Percentiles rank a stretch among this genome's conserved stretches.
phyloP scores from a whole-genome alignment of 176 grass and related monocot species.

The Cymbopogon citratus region DNA sequence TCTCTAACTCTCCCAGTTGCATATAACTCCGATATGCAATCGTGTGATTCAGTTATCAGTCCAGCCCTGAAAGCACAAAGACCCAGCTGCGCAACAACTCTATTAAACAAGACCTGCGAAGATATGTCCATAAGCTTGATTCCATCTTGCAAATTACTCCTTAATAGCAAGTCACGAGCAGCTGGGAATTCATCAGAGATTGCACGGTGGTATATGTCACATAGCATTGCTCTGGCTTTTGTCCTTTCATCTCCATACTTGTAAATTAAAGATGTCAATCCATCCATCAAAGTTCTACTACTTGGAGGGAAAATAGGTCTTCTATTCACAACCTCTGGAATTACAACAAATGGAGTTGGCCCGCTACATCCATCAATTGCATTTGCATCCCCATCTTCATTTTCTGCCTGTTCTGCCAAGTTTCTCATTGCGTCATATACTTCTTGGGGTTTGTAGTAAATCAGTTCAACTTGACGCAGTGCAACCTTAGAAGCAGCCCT shows the following conservation, averaged over 20 bases:
- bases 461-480: constrained; percentile 66
- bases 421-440: constrained; percentile 92
- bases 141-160: constrained; percentile 94
- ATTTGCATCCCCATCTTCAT: constrained; percentile 43
- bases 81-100: constrained; percentile 82
- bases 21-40: constrained; percentile 82
- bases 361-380: constrained; percentile 36
- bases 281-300: constrained; percentile 68
- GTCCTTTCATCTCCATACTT: constrained; percentile 90
- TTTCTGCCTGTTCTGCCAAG: constrained; percentile 47
- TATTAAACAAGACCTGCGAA: constrained; percentile 87
- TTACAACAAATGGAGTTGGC: constrained; percentile 56
- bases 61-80: constrained; percentile 86
- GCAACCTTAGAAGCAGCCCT: constrained; percentile 81
- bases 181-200: constrained; percentile 81
- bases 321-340: constrained; percentile 76
- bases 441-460: constrained; percentile 97
- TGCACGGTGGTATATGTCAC: constrained; percentile 94
- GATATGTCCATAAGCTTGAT: constrained; percentile 92
- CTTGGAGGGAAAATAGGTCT: constrained; percentile 79
- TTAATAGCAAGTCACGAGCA: constrained; percentile 84
- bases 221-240: constrained; percentile 90
- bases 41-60: constrained; percentile 76
- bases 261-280: constrained; percentile 77
- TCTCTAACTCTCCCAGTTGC: constrained; percentile 79